Conservation (phyloP, 2,329 filamentous ascomycete species). For the Fusarium drepaniforme region DNA sequence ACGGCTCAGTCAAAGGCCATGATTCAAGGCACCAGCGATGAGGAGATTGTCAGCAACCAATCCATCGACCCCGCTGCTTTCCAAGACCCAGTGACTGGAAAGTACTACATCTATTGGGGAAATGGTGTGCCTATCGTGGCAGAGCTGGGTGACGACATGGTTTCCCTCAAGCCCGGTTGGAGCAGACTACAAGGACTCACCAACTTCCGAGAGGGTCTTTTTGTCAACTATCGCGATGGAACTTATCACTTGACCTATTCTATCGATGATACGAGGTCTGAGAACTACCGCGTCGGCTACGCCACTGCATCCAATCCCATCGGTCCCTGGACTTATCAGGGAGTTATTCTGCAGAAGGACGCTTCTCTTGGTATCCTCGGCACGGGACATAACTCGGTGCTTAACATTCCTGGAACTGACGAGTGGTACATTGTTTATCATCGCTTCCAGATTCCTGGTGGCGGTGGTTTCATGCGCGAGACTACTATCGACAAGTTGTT, state of each 20-base stretch:
- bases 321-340: slow-evolving; percentile 60
- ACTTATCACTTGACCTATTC: slow-evolving; percentile 63
- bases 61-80: slow-evolving; percentile 74
- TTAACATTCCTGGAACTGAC: slow-evolving; percentile 60
- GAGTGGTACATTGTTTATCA: slow-evolving; percentile 65
- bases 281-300: slow-evolving; percentile 61
- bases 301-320: slow-evolving; percentile 52
- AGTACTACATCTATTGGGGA: slow-evolving; percentile 74
- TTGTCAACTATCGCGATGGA: slow-evolving; percentile 58
- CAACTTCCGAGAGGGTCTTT: slow-evolving; percentile 56
- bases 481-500: slow-evolving; percentile 56
- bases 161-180: slow-evolving; percentile 53
- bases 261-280: slow-evolving; percentile 59
- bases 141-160: slow-evolving; percentile 60
- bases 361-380: slow-evolving; percentile 55
- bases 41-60: slow-evolving; percentile 50
- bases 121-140: slow-evolving; percentile 57
- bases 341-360: slow-evolving; percentile 59
- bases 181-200: slow-evolving; percentile 51
- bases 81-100: slow-evolving; percentile 67
- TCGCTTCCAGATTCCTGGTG: slow-evolving; percentile 59
- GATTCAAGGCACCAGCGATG: slow-evolving; percentile 57
- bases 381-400: slow-evolving; percentile 59
- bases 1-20: slow-evolving; percentile 65
- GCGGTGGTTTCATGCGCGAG: slow-evolving; percentile 58